Evolutionary conservation across 163 green algal genomes (phyloP).

Genomic region (Coccomyxa subellipsoidea): DNA sequence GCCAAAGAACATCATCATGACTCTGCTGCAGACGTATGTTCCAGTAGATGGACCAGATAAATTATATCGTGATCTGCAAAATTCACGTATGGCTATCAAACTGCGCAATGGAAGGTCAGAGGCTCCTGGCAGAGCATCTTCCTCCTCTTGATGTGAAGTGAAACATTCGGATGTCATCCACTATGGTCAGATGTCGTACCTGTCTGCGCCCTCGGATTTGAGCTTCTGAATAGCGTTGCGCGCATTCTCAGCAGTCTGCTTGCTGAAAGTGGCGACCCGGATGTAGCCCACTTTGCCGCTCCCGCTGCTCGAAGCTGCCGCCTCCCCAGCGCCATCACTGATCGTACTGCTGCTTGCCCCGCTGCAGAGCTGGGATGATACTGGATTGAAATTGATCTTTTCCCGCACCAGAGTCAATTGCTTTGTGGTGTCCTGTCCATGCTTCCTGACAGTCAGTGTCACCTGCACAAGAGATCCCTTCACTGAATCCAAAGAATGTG

Average conservation of each 20-base stretch:
- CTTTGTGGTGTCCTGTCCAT: not conserved
- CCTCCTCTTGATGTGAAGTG: too few species aligned
- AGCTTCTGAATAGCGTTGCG: slow-evolving; percentile 59
- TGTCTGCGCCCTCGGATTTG: slow-evolving; percentile 23
- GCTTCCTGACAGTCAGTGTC: slow-evolving; percentile 21
- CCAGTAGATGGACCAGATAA: too few species aligned
- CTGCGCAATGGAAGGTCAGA: too few species aligned
- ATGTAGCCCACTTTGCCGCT: slow-evolving; percentile 77
- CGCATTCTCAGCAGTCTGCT: slow-evolving; percentile 66
- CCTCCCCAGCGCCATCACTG: not conserved
- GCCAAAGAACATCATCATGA: too few species aligned
- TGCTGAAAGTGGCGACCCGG: slow-evolving; percentile 87
- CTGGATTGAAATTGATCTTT: slow-evolving; percentile 69
- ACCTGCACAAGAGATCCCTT: too few species aligned
- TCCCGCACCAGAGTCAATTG: slow-evolving; percentile 54
- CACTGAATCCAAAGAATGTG: too few species aligned
- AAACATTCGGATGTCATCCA: too few species aligned
- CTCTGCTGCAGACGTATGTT: too few species aligned
- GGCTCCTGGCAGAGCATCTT: too few species aligned
- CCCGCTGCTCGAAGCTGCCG: not conserved
- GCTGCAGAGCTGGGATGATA: slow-evolving; percentile 62
- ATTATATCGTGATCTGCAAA: too few species aligned
- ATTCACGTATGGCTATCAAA: too few species aligned
- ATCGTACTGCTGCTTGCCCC: not conserved
- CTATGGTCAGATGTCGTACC: not conserved